Conservation (phyloP, 2,329 filamentous ascomycete genomes). For the Neobulgaria alba region DNA sequence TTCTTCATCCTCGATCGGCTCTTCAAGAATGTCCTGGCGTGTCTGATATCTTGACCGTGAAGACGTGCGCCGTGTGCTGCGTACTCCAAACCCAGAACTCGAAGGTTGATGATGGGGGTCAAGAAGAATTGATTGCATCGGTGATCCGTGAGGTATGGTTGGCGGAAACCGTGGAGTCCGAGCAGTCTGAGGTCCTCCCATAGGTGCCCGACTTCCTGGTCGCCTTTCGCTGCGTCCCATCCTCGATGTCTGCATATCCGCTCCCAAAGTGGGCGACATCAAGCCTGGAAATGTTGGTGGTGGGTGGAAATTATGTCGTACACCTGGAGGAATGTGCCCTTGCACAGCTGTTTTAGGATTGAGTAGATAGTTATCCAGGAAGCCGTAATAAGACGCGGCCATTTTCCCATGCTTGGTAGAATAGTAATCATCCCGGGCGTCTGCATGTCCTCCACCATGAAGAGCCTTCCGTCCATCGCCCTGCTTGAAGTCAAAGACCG, state of each 20-base stretch:
- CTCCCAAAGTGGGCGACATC: conserved; percentile 50
- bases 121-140: conserved; percentile 64
- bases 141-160: conserved; percentile 31
- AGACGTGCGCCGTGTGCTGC: conserved; percentile 39
- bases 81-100: conserved; percentile 36
- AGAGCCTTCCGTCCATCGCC: conserved; percentile 47
- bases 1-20: conserved; percentile 41
- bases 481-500: conserved; percentile 94
- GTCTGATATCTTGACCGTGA: conserved; percentile 38
- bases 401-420: conserved; percentile 95
- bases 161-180: conserved; percentile 39
- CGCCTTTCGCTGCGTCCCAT: conserved; percentile 37
- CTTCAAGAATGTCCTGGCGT: conserved; percentile 46
- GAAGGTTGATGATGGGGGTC: conserved; percentile 69
- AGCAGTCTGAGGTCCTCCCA: conserved; percentile 26
- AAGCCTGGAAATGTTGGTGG: conserved; percentile 68
- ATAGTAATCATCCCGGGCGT: conserved; percentile 86
- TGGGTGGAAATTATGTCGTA: conserved; percentile 58
- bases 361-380: conserved; percentile 82
- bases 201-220: conserved; percentile 34
- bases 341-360: conserved; percentile 62
- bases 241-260: conserved; percentile 47
- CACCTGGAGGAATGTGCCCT: conserved; percentile 48
- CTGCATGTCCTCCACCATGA: conserved; percentile 28
- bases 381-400: conserved; percentile 93